Percentiles rank a stretch among this genome's conserved stretches.
Evolutionary conservation across 176 grass and related monocot species (phyloP).

Genomic region (Phragmites australis): DNA sequence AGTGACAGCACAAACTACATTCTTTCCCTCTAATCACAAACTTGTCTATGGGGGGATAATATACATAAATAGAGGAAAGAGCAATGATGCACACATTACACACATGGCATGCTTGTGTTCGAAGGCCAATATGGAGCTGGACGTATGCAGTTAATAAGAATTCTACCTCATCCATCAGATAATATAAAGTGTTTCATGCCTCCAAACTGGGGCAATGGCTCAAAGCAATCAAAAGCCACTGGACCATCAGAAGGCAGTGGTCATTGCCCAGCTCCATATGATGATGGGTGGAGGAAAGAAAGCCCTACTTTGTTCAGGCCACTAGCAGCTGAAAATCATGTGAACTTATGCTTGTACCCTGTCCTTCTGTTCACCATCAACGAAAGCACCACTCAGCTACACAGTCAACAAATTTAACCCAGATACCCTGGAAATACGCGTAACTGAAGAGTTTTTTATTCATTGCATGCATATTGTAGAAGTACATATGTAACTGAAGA

Average conservation of each 20-base stretch:
- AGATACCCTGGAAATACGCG: background rate
- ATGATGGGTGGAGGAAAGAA: slow-evolving; percentile 20
- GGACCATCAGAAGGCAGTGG: slow-evolving; percentile 13
- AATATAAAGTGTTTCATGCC: background rate
- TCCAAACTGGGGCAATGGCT: slow-evolving; percentile 4
- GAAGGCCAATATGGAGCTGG: background rate
- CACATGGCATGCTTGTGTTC: slow-evolving; percentile 27
- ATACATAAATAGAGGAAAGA: background rate
- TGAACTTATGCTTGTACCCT: slow-evolving; percentile 24
- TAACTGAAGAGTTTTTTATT: background rate
- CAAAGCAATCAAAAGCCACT: slow-evolving; percentile 19
- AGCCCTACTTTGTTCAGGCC: slow-evolving; percentile 9
- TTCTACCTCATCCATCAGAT: background rate
- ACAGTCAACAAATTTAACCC: background rate
- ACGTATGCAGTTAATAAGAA: background rate
- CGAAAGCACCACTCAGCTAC: background rate
- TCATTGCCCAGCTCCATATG: slow-evolving; percentile 20
- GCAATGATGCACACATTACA: background rate
- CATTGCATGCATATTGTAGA: background rate
- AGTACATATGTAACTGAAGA: background rate
- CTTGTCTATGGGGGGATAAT: background rate
- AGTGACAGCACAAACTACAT: slow-evolving; percentile 26
- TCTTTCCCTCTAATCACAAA: background rate
- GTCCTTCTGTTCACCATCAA: background rate
- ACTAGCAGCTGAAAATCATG: slow-evolving; percentile 36